Evolutionary conservation across 2,329 filamentous ascomycete species (phyloP).

Genomic region (Dactylonectria macrodidyma): DNA sequence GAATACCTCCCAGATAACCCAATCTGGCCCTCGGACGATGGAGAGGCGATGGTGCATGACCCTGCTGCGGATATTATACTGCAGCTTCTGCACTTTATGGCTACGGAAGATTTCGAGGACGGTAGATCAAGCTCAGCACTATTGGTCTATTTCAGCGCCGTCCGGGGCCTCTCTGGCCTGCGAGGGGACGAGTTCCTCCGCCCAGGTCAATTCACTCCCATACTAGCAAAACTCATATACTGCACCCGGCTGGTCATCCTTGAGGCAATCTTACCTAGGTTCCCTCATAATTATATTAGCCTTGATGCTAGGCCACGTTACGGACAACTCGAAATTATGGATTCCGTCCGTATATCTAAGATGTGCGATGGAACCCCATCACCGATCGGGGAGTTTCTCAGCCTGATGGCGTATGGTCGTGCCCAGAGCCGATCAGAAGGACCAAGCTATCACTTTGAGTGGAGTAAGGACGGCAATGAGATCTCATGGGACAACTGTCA

Average conservation of each 20-base stretch:
- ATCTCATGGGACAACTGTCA: constrained; percentile 9
- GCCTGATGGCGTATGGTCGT: constrained; percentile 5
- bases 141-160: no score
- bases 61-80: background rate
- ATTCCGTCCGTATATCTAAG: constrained; percentile 1
- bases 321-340: background rate
- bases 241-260: background rate
- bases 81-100: background rate
- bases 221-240: constrained; percentile 6
- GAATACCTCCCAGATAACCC: background rate
- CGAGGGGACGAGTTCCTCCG: background rate
- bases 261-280: background rate
- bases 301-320: background rate
- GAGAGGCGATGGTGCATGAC: background rate
- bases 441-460: constrained; percentile 6
- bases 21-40: background rate
- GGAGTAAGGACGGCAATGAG: constrained; percentile 7
- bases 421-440: constrained; percentile 4
- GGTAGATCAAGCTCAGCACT: no score
- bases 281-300: background rate
- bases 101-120: background rate
- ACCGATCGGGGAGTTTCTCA: constrained; percentile 10
- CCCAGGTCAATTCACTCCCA: background rate
- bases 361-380: constrained; percentile 7
- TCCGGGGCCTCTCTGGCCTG: background rate